Evolutionary conservation across 2,329 filamentous ascomycete genomes (phyloP).

Genomic region (Cordyceps farinosa): DNA sequence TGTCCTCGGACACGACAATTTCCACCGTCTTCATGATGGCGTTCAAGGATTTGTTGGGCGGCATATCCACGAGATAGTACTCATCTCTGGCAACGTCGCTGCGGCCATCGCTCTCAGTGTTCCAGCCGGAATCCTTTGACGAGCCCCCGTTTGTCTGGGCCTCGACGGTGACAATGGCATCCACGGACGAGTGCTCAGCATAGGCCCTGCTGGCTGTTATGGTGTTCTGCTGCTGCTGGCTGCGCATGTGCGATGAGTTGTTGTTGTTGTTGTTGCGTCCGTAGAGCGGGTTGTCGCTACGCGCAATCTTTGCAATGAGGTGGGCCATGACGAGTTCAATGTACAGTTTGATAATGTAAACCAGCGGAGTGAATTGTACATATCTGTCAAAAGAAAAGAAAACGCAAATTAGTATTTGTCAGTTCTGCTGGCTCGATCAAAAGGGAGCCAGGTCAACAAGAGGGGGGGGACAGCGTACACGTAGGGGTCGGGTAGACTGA

Average conservation of each 20-base stretch:
- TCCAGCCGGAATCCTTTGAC: neutral
- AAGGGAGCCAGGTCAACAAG: too few species aligned
- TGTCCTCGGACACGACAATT: neutral
- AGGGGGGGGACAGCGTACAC: neutral
- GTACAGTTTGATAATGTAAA: conserved; percentile 16
- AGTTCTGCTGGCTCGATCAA: too few species aligned
- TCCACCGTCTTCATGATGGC: neutral
- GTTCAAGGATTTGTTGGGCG: neutral
- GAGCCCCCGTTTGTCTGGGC: neutral
- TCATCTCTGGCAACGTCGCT: neutral
- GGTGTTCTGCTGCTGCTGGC: neutral
- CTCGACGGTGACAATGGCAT: neutral
- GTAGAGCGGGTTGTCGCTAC: neutral
- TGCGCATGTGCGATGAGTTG: neutral
- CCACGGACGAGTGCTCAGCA: neutral
- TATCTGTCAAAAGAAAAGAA: conserved; percentile 1
- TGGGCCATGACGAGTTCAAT: conserved; percentile 18
- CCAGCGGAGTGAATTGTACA: conserved; percentile 17
- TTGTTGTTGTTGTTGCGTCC: neutral
- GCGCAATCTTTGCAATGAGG: conserved; percentile 17
- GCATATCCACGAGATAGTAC: neutral
- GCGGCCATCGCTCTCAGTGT: neutral
- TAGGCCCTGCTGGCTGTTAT: neutral
- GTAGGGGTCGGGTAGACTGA: conserved; percentile 22
- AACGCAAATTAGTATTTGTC: neutral